Base-by-base conservation (phyloP, 148 eudicot genomes). In the Chenopodium formosanum region DNA sequence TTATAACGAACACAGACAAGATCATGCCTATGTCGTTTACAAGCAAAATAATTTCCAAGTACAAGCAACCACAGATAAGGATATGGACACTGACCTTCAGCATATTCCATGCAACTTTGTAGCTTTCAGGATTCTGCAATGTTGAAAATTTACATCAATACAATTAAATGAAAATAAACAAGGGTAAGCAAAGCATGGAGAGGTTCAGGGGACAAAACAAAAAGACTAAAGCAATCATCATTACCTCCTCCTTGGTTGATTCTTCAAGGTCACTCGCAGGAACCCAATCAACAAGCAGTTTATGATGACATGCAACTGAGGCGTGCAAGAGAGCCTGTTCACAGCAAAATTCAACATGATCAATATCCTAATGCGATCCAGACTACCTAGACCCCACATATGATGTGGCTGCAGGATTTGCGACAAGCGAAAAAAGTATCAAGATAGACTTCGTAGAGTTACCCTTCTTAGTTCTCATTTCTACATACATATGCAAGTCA, bases 251-350 rank as follows among this genome's bases (percentile, higher is more conserved):
- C 66, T 87, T 80, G 73, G 97, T 91, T 81, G 88, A 91, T 75
- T 91, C 94, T 88, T 97, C 99, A 70, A 97, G 99, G 84, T 97
- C 98, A 86, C 91, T 87, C n/a, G 99, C 90, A 19, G 95, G 87
- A 73, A 97, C 97, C 97, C 95, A 94, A 80, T 92, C 94, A 27
- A 97, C 81, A 74, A 86, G 78, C 72, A 92, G 89, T 82, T 91
- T 97, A 81, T 91, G 88, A 63, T 48, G 82, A 79, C 95, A 91
- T 75, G 91, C 89, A 85, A 97, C 97, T 83, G 98, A 90, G 69
- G 99, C 99, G 83, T 97, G 98, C 88, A 93, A 75, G 88, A 94
- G 94, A 81, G 98, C 98, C 98, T 94, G 85, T 85, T 85, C 46
- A 79, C 22, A 81, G 31, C 69, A 58, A 29, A 60, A 75, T 60